phyloP scores from a whole-genome alignment of 768 basidiomycete genomes.

The Podaxis mareebaensis region DNA sequence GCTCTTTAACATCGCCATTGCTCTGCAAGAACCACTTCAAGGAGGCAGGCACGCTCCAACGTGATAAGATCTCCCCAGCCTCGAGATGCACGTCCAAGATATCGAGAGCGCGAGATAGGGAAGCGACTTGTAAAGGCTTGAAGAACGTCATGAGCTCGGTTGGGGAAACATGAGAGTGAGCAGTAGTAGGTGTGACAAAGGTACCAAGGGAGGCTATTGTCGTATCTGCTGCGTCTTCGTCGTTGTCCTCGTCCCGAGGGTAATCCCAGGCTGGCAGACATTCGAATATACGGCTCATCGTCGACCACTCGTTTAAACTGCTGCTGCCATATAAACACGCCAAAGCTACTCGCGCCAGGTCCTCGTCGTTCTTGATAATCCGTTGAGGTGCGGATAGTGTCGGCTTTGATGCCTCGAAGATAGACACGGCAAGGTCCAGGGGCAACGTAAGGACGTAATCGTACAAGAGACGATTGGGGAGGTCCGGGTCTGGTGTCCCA shows the following conservation, averaged over 20 bases:
- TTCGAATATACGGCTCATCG: constrained; percentile 92
- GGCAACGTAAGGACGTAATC: constrained; percentile 72
- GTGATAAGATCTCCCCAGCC: constrained; percentile 86
- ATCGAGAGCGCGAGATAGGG: constrained; percentile 83
- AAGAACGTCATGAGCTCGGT: constrained; percentile 82
- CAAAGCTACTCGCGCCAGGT: constrained; percentile 83
- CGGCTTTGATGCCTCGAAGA: constrained; percentile 93
- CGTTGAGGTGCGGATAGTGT: constrained; percentile 72
- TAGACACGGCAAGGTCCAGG: constrained; percentile 64
- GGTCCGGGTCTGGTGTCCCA: constrained; percentile 64
- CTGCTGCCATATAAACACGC: constrained; percentile 86
- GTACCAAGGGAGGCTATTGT: constrained; percentile 79
- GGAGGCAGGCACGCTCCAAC: constrained; percentile 84
- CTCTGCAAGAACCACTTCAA: constrained; percentile 92
- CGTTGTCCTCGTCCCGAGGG: constrained; percentile 51
- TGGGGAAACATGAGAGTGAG: constrained; percentile 54
- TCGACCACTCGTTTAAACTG: constrained; percentile 69
- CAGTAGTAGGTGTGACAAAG: constrained; percentile 76
- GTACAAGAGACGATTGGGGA: constrained; percentile 67
- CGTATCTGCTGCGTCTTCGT: constrained; percentile 77
- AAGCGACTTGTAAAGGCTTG: constrained; percentile 68
- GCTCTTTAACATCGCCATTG: constrained; percentile 60
- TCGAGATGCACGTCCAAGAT: constrained; percentile 93
- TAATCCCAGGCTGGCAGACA: constrained; percentile 92
- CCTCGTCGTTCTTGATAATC: constrained; percentile 78